Base-by-base conservation (phyloP, 305 asterid species). In the Caryopteris hybrid region DNA sequence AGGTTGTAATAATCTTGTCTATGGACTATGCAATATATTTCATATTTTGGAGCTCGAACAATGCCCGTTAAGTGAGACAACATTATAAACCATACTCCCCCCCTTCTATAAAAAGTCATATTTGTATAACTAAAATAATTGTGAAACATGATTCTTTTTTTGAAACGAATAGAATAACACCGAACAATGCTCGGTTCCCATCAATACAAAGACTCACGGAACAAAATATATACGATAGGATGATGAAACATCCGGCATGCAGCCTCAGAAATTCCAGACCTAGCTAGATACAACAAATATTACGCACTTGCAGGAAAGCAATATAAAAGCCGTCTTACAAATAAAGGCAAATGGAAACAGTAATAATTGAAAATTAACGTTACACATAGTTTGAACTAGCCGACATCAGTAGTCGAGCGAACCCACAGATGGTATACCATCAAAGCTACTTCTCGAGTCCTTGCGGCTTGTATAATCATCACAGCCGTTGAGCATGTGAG, bases 391-490 rank as follows among this genome's bases (percentile, higher is more conserved):
- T 69, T 69, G 61, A 66, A 50, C 46, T 52, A 14, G 62, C 63
- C 17, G 38, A 25, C 77, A 69, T 87, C 75, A 86, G 81, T 81
- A 89, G 81, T 85, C 81, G 12, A 84, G 85, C 11, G 88, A 73
- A 41, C 91, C 94, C 50, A 84, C 90, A 1, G 95, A 77, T 0
- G 91, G 86, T 68, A 88, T 80, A 72, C 89, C 88, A 21, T 79
- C 88, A 57, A 83, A 73, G 84, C 75, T 79, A 20, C 58, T 72
- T 48, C 81, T 79, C 52, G 87, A 42, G 64, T 76, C 91, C 72
- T 88, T 90, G 57, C 78, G 84, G 63, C 70, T 74, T 41, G 74
- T 55, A 17, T 78, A 81, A 31, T 79, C 87, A 22, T 84, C 92
- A n/a, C 83, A 84, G 61, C 73, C 76, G 64, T 76, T 78, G 80